phyloP scores from a whole-genome alignment of 140 eudicot genomes.

The Artemisia princeps region DNA sequence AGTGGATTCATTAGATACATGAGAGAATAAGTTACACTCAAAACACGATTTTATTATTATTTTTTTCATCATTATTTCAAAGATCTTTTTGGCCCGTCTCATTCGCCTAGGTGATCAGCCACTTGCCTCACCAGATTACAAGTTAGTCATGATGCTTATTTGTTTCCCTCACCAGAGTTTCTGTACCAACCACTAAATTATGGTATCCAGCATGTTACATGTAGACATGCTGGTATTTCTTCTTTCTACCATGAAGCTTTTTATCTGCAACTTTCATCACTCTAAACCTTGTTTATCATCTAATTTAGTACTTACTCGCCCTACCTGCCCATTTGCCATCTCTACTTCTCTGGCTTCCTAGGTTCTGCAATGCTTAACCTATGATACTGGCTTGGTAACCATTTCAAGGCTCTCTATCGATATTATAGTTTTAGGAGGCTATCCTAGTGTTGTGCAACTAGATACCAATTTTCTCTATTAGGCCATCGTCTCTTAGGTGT shows the following conservation, averaged over 20 bases:
- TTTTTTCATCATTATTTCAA: too few relatives aligned
- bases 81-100: neutral
- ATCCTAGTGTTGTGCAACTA: neutral
- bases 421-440: slow-evolving; percentile 1
- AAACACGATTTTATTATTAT: too few relatives aligned
- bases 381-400: too few relatives aligned
- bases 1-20: too few relatives aligned
- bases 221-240: too few relatives aligned
- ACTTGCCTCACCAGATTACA: neutral
- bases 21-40: too few relatives aligned
- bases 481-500: neutral
- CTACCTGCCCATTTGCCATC: too few relatives aligned
- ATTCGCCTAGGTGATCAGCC: neutral
- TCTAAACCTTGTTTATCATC: too few relatives aligned
- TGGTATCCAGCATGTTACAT: too few relatives aligned
- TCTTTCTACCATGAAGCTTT: too few relatives aligned
- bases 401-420: neutral
- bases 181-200: neutral
- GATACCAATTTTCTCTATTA: neutral
- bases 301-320: too few relatives aligned
- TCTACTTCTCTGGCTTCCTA: neutral
- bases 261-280: too few relatives aligned
- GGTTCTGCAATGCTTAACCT: neutral
- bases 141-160: neutral
- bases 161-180: neutral